Conservation (phyloP, 1,284 basidiomycete species). For the Sanguinoderma infundibulare region DNA sequence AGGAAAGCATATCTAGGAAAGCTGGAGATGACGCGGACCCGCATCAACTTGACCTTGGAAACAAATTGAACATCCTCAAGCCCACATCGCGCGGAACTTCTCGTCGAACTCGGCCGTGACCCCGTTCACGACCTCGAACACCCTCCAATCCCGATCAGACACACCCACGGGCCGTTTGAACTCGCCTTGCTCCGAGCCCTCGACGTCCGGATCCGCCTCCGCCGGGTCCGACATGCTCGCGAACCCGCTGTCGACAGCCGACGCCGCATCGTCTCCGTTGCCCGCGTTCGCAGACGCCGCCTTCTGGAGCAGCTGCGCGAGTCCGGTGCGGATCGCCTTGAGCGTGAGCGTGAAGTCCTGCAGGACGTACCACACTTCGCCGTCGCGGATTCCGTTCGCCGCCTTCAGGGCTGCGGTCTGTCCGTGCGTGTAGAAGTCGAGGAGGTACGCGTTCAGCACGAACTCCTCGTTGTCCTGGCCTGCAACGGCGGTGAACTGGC, state of each 20-base stretch:
- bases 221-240: constrained; percentile 34
- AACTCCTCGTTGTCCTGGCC: constrained; percentile 31
- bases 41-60: no score
- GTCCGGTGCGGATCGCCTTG: constrained; percentile 43
- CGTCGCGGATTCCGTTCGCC: constrained; percentile 60
- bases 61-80: constrained; percentile 31
- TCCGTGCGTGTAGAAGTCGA: constrained; percentile 72
- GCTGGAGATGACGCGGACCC: neutral
- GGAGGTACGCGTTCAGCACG: constrained; percentile 64
- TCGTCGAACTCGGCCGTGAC: constrained; percentile 50
- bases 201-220: constrained; percentile 36
- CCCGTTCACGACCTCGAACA: constrained; percentile 54
- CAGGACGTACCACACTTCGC: constrained; percentile 67
- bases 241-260: constrained; percentile 41
- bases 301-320: constrained; percentile 47
- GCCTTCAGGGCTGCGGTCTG: constrained; percentile 50
- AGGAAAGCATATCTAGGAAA: neutral
- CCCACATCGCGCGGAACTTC: constrained; percentile 48
- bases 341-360: constrained; percentile 60
- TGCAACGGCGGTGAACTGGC: constrained; percentile 38
- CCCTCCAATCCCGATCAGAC: constrained; percentile 54
- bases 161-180: constrained; percentile 44
- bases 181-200: constrained; percentile 26
- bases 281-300: constrained; percentile 31
- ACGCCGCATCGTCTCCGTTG: constrained; percentile 16